These are phyloP conservation scores for Aspergillus clavatus DNA, from an alignment of 2,329 filamentous ascomycete species.

Conservation along the genomic window DNA sequence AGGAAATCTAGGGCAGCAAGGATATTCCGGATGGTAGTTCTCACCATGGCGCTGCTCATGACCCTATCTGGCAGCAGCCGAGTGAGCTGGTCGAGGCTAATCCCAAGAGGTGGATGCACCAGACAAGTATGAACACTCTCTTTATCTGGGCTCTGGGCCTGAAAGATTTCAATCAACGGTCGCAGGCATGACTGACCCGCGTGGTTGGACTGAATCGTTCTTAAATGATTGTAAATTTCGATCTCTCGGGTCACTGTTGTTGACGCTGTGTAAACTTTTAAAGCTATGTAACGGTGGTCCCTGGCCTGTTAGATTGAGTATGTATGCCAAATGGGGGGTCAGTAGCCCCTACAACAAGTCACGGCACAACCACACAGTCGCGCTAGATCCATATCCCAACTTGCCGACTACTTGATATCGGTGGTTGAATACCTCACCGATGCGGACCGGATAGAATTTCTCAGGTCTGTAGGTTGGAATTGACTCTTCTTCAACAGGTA, in stretches of 20 bases:
- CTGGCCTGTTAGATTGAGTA: slow-evolving; percentile 4
- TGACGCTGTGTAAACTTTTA: slow-evolving; percentile 16
- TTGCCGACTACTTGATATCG: slow-evolving; percentile 11
- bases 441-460: slow-evolving; percentile 9
- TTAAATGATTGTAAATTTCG: slow-evolving; percentile 23
- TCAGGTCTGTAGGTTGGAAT: slow-evolving; percentile 4
- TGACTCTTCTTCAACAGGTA: slow-evolving; percentile 3
- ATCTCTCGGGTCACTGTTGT: slow-evolving; percentile 16
- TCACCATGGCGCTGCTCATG: slow-evolving; percentile 21
- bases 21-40: slow-evolving; percentile 17
- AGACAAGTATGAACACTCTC: slow-evolving; percentile 22
- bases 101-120: slow-evolving; percentile 24
- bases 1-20: slow-evolving; percentile 26
- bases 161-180: slow-evolving; percentile 25
- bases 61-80: slow-evolving; percentile 13
- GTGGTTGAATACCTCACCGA: slow-evolving; percentile 9
- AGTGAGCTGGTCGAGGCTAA: slow-evolving; percentile 19
- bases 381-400: slow-evolving; percentile 8
- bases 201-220: slow-evolving; percentile 19
- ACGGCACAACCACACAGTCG: slow-evolving; percentile 6
- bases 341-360: slow-evolving; percentile 4
- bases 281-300: slow-evolving; percentile 6
- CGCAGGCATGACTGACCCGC: slow-evolving; percentile 23
- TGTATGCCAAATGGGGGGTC: neutral
- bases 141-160: slow-evolving; percentile 18